phyloP scores from a whole-genome alignment of 179 eudicot genomes.

The Beta corolliflora region DNA sequence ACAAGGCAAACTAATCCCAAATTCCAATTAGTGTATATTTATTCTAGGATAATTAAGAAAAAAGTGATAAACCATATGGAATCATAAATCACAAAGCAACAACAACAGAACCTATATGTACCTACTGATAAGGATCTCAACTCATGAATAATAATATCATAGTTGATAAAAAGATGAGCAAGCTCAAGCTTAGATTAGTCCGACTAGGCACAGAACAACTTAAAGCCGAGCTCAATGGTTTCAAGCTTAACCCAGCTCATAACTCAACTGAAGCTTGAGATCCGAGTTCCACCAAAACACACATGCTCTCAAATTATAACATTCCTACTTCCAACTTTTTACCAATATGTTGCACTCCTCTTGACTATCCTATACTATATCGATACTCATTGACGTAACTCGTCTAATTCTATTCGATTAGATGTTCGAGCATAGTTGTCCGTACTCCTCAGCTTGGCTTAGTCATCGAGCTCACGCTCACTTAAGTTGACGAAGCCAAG shows the following conservation, averaged over 20 bases:
- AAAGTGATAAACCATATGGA: neutral
- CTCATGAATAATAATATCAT: neutral
- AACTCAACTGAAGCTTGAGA: neutral
- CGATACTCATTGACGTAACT: neutral
- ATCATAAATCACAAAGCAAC: neutral
- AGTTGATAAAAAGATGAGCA: neutral
- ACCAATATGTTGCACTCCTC: neutral
- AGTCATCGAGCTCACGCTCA: too few relatives aligned
- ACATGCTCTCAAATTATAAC: neutral
- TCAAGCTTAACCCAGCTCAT: neutral
- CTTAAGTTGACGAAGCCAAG: too few relatives aligned
- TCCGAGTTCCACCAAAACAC: neutral
- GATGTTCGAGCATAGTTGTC: too few relatives aligned
- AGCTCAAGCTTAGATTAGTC: neutral
- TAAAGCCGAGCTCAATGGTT: neutral
- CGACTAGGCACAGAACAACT: neutral
- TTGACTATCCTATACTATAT: neutral
- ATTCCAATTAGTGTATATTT: neutral
- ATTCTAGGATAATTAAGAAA: neutral
- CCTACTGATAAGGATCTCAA: neutral
- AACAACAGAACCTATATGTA: neutral
- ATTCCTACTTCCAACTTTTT: neutral
- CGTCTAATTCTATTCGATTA: neutral
- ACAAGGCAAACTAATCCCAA: neutral
- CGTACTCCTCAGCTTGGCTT: too few relatives aligned